These are phyloP conservation scores for Botryotinia globosa DNA, from an alignment of 2,329 filamentous ascomycete genomes.

Conservation along the genomic window DNA sequence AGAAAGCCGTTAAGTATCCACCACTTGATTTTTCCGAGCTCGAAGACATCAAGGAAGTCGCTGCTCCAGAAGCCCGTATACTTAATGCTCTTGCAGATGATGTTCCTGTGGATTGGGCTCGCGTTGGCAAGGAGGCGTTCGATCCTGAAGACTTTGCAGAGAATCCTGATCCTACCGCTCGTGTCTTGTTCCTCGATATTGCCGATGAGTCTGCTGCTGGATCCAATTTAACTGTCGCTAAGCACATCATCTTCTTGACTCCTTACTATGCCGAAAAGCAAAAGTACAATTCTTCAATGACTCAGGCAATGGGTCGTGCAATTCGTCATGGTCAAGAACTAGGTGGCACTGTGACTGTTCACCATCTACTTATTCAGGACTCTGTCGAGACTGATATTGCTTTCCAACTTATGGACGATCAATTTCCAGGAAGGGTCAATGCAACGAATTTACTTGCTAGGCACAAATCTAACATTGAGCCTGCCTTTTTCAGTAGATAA, in stretches of 20 bases:
- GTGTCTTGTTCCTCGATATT: slow-evolving; percentile 55
- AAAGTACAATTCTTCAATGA: slow-evolving; percentile 56
- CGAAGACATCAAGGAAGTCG: background rate
- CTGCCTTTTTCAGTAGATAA: background rate
- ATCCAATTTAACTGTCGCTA: slow-evolving; percentile 60
- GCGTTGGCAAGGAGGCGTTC: background rate
- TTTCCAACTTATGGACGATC: background rate
- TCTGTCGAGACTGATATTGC: slow-evolving; percentile 8
- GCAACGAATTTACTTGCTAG: background rate
- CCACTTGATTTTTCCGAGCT: background rate
- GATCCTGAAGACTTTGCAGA: slow-evolving; percentile 37
- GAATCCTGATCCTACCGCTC: background rate
- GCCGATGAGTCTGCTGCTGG: slow-evolving; percentile 58
- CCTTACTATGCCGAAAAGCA: slow-evolving; percentile 46
- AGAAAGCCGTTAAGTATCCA: background rate
- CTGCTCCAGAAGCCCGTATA: background rate
- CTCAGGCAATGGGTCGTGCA: slow-evolving; percentile 60
- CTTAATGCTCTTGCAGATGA: background rate
- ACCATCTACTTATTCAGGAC: slow-evolving; percentile 1
- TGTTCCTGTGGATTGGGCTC: background rate
- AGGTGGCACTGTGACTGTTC: background rate
- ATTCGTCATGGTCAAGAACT: slow-evolving; percentile 53
- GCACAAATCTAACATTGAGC: background rate
- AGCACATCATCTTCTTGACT: slow-evolving; percentile 62
- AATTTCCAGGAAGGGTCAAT: background rate